Evolutionary conservation across 2,329 filamentous ascomycete genomes (phyloP).

Genomic region (Aureobasidium sp.): DNA sequence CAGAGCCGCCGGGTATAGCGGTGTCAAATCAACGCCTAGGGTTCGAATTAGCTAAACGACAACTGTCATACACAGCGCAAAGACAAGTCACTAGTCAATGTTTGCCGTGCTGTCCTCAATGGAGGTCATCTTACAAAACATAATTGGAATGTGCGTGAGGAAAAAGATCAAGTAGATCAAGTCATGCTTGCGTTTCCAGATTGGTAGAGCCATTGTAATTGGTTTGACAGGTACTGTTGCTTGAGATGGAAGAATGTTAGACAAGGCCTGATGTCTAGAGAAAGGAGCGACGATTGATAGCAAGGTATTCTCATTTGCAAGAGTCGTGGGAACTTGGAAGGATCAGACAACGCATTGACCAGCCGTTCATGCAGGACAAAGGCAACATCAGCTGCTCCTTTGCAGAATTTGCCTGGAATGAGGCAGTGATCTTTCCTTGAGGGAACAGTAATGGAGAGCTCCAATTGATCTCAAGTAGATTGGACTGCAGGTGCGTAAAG

Average conservation of each 20-base stretch:
- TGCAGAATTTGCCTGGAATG: not conserved
- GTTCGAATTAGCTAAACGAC: not conserved
- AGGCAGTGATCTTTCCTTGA: not conserved
- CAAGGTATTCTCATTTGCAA: not conserved
- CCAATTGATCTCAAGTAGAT: too few species aligned
- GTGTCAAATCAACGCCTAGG: slow-evolving; percentile 53
- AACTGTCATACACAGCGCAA: not conserved
- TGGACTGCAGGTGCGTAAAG: not conserved
- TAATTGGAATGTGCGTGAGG: slow-evolving; percentile 52
- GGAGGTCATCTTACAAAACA: slow-evolving; percentile 46
- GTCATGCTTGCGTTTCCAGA: slow-evolving; percentile 38
- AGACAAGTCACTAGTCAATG: not conserved
- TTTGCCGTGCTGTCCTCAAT: not conserved
- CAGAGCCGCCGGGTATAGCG: slow-evolving; percentile 50
- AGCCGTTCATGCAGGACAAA: not conserved
- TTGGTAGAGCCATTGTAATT: slow-evolving; percentile 25
- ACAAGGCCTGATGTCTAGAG: not conserved
- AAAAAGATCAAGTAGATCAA: slow-evolving; percentile 54
- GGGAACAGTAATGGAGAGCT: not conserved
- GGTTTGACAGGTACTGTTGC: not conserved
- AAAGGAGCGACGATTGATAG: not conserved
- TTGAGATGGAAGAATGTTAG: not conserved
- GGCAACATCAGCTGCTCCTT: not conserved
- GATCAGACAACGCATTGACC: not conserved
- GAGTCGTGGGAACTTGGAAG: not conserved